These are phyloP conservation scores for Pachysandra terminalis DNA, from an alignment of 164 flowering plant genomes.

Conservation along the genomic window DNA sequence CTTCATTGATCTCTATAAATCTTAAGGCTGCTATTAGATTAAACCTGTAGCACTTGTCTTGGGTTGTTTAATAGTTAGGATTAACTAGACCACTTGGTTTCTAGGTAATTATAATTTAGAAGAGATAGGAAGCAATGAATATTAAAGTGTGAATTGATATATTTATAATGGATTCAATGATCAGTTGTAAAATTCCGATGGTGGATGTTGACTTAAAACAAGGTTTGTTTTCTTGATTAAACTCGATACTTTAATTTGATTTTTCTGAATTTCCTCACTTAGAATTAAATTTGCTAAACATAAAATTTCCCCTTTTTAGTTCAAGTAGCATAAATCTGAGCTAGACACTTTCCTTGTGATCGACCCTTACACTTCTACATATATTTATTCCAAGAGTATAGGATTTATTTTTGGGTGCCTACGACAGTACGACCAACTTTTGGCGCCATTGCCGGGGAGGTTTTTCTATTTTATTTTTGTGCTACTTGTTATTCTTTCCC, in stretches of 20 bases:
- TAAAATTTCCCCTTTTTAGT: neutral
- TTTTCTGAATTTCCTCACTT: neutral
- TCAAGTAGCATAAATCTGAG: neutral
- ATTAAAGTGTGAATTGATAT: too few species aligned
- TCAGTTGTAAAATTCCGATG: conserved; percentile 5
- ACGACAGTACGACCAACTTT: neutral
- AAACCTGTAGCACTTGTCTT: neutral
- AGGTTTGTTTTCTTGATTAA: neutral
- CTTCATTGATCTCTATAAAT: neutral
- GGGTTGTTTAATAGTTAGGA: conserved; percentile 5
- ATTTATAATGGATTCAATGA: neutral
- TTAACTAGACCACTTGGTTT: neutral
- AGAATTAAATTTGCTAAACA: neutral
- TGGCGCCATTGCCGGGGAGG: too few species aligned
- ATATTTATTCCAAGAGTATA: neutral
- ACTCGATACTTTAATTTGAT: conserved; percentile 3
- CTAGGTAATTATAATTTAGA: conserved; percentile 2
- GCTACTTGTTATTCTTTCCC: too few species aligned
- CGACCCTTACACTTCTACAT: neutral
- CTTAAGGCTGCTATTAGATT: too few species aligned
- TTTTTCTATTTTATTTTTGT: too few species aligned
- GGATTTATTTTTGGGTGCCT: neutral
- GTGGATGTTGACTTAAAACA: conserved; percentile 3
- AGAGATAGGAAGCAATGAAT: conserved; percentile 3
- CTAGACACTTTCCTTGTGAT: neutral